These are phyloP conservation scores for Nicotiana knightiana DNA, from an alignment of 257 asterid species.

Conservation along the genomic window DNA sequence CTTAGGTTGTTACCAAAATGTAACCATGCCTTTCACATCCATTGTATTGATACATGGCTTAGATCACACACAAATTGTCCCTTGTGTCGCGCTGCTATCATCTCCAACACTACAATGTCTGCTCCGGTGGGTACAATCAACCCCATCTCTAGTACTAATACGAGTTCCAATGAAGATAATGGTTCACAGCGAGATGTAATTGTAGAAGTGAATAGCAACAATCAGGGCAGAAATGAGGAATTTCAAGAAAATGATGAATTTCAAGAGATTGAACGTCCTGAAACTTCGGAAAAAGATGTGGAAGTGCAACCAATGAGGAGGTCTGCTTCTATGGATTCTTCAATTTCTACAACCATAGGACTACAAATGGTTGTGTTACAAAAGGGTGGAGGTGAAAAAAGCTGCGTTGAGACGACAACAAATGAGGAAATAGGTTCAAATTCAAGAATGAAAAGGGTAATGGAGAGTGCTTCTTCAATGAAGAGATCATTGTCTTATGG, in stretches of 20 bases:
- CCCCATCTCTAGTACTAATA: background rate
- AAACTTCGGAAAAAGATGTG: background rate
- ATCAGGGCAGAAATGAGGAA: background rate
- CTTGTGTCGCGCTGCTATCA: slow-evolving; percentile 12
- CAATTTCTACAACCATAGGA: slow-evolving; percentile 1
- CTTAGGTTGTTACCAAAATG: slow-evolving; percentile 16
- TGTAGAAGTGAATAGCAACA: background rate
- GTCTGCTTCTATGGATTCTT: slow-evolving; percentile 7
- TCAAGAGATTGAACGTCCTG: background rate
- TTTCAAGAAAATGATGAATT: background rate
- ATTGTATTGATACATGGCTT: slow-evolving; percentile 18
- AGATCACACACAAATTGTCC: slow-evolving; percentile 23
- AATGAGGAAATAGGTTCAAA: background rate
- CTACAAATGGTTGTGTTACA: background rate
- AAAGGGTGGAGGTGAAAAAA: background rate
- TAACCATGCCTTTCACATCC: slow-evolving; percentile 17
- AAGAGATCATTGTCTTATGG: slow-evolving; percentile 15
- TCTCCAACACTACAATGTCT: background rate
- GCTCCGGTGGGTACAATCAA: background rate
- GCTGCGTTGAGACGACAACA: background rate
- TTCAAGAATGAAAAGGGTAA: slow-evolving; percentile 2
- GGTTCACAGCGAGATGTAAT: background rate
- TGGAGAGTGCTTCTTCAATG: slow-evolving; percentile 7
- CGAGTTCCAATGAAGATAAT: background rate
- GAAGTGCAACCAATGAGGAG: background rate